Evolutionary conservation across 1,284 basidiomycete species (phyloP).

Genomic region (Tremellales sp.): DNA sequence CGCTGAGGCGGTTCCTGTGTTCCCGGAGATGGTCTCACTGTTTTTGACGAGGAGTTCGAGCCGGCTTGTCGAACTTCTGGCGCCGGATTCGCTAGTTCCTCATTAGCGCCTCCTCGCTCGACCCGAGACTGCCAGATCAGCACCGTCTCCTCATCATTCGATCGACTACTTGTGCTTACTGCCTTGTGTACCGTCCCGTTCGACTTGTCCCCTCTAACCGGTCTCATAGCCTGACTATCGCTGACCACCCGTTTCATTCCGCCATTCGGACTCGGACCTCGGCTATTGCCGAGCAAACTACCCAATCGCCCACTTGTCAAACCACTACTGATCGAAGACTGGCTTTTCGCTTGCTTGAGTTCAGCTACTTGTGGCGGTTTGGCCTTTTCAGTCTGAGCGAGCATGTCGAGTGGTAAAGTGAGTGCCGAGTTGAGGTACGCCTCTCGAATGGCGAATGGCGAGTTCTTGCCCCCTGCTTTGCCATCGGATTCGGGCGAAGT

Average conservation of each 20-base stretch:
- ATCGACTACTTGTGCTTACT: too few species aligned
- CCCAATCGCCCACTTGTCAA: constrained; percentile 7
- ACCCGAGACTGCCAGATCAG: too few species aligned
- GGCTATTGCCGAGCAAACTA: constrained; percentile 1
- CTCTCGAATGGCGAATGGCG: constrained; percentile 23
- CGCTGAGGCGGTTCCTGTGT: background rate
- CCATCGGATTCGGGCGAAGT: constrained; percentile 1
- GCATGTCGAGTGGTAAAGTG: constrained; percentile 33
- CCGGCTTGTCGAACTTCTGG: background rate
- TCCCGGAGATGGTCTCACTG: background rate
- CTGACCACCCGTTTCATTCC: too few species aligned
- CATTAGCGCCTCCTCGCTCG: background rate
- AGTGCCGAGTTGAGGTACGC: constrained; percentile 34
- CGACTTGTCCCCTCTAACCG: background rate
- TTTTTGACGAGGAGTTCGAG: background rate
- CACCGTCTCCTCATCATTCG: background rate
- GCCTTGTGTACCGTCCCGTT: background rate
- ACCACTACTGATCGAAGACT: constrained; percentile 1
- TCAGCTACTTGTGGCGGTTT: background rate
- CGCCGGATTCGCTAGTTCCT: background rate
- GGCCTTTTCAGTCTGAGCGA: constrained; percentile 13
- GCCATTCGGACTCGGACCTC: background rate
- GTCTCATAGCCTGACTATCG: background rate
- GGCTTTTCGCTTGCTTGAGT: background rate
- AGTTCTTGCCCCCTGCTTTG: background rate